phyloP scores from a whole-genome alignment of 805 yeast genomes.

The Metschnikowia continentalis region DNA sequence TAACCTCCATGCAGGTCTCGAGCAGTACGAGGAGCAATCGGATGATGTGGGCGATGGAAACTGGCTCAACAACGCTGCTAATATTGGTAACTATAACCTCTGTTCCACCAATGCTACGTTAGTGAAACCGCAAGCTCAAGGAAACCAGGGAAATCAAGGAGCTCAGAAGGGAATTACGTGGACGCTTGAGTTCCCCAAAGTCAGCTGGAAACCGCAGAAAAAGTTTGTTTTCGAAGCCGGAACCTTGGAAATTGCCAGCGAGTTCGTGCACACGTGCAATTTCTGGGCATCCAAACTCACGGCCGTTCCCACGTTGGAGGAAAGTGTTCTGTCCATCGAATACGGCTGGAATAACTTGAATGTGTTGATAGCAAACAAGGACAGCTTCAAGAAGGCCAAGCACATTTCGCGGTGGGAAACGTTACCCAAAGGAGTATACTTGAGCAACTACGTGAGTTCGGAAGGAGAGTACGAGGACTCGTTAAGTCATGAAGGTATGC shows the following conservation, averaged over 20 bases:
- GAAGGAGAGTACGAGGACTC: slow-evolving; percentile 17
- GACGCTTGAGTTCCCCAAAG: slow-evolving; percentile 53
- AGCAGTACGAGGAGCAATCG: slow-evolving; percentile 21
- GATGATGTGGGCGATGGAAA: slow-evolving; percentile 55
- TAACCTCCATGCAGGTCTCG: slow-evolving; percentile 18
- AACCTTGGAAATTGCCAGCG: slow-evolving; percentile 60
- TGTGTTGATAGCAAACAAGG: slow-evolving; percentile 23
- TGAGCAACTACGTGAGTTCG: slow-evolving; percentile 27
- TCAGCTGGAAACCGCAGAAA: slow-evolving; percentile 30
- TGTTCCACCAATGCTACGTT: slow-evolving; percentile 49
- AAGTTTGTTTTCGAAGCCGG: slow-evolving; percentile 62
- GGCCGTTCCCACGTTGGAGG: slow-evolving; percentile 67
- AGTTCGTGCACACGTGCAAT: slow-evolving; percentile 73
- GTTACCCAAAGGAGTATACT: slow-evolving; percentile 38
- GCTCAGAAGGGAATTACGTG: slow-evolving; percentile 31
- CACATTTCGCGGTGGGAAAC: slow-evolving; percentile 42
- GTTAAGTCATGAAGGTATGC: slow-evolving; percentile 33
- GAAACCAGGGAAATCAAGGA: slow-evolving; percentile 13
- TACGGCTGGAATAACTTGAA: slow-evolving; percentile 69
- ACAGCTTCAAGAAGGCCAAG: slow-evolving; percentile 29
- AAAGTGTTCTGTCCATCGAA: slow-evolving; percentile 70
- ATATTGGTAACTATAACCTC: slow-evolving; percentile 49
- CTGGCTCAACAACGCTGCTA: slow-evolving; percentile 62
- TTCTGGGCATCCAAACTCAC: slow-evolving; percentile 89
- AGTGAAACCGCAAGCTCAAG: slow-evolving; percentile 18